Evolutionary conservation across 768 basidiomycete genomes (phyloP).

Genomic region (Pleurotus tuoliensis): DNA sequence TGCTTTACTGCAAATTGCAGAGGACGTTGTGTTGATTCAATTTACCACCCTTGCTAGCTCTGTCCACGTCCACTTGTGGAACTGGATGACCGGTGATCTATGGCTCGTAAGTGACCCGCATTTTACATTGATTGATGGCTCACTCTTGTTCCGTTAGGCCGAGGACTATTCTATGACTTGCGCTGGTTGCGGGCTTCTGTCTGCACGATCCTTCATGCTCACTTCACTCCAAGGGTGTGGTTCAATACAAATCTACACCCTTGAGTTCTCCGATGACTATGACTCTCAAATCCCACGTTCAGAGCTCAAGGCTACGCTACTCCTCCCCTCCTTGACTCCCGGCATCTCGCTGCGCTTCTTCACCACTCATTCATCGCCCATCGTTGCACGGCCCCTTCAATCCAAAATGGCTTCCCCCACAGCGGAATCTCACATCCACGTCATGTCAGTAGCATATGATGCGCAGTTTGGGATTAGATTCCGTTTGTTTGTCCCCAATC

Average conservation of each 20-base stretch:
- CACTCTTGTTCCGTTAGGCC: not conserved
- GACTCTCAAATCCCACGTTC: not conserved
- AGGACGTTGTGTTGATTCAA: constrained; percentile 51
- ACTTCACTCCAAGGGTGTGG: constrained; percentile 31
- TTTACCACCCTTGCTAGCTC: constrained; percentile 19
- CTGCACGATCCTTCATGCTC: constrained; percentile 37
- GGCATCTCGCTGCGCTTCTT: constrained; percentile 15
- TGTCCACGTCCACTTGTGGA: constrained; percentile 42
- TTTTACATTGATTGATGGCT: not conserved
- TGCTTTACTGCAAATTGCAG: constrained; percentile 36
- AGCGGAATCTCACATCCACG: constrained; percentile 9
- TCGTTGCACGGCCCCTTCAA: constrained; percentile 20
- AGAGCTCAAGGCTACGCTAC: constrained; percentile 12
- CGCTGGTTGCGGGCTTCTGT: constrained; percentile 46
- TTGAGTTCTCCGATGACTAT: constrained; percentile 17
- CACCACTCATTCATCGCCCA: constrained; percentile 30
- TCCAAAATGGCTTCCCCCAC: constrained; percentile 22
- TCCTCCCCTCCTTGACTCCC: constrained; percentile 11
- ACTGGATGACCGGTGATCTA: constrained; percentile 43
- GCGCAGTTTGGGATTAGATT: not conserved
- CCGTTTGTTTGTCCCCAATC: constrained; percentile 13
- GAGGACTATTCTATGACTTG: constrained; percentile 17
- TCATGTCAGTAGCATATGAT: constrained; percentile 4
- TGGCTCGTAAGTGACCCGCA: constrained; percentile 35
- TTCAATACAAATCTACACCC: constrained; percentile 39